Conservation (phyloP, 495 filamentous ascomycete species). For the Polyplosphaeria fusca region DNA sequence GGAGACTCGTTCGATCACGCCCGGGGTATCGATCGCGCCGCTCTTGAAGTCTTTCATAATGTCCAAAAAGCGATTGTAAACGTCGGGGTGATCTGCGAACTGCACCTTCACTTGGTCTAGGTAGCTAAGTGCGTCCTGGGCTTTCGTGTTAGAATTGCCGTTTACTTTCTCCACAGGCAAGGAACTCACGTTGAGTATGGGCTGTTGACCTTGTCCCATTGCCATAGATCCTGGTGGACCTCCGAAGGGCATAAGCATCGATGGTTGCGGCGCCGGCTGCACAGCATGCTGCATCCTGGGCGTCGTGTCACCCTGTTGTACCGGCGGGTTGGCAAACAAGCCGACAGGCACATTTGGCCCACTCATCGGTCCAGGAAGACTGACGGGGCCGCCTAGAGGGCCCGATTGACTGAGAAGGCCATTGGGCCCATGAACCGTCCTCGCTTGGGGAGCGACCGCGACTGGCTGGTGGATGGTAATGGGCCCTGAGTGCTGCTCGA, state of each 20-base stretch:
- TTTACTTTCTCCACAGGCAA: too few species aligned
- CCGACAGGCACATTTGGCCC: conserved; percentile 61
- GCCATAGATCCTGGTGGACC: conserved; percentile 32
- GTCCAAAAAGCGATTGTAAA: conserved; percentile 96
- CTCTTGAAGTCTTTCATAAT: conserved; percentile 99
- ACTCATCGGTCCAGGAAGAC: conserved; percentile 57
- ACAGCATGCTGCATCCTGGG: conserved; percentile 42
- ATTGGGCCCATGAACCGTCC: conserved; percentile 82
- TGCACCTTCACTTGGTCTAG: conserved; percentile 98
- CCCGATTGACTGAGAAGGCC: conserved; percentile 77
- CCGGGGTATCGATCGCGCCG: conserved; percentile 97
- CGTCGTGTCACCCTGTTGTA: conserved; percentile 54
- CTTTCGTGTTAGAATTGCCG: conserved; percentile 36
- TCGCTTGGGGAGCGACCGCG: conserved; percentile 54
- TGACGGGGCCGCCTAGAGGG: conserved; percentile 49
- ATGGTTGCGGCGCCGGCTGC: conserved; percentile 30
- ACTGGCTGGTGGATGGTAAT: conserved; percentile 90
- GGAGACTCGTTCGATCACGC: conserved; percentile 95
- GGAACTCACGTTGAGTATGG: conserved; percentile 84
- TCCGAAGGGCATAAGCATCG: conserved; percentile 39
- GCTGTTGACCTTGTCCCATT: conserved; percentile 73
- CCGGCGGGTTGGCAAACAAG: conserved; percentile 64
- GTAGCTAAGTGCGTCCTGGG: conserved; percentile 93
- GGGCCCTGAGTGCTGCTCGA: conserved; percentile 78
- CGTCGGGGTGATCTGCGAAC: conserved; percentile 93